Percentiles rank a stretch among this genome's conserved stretches.
These are phyloP conservation scores for Trapa incisa DNA, from an alignment of 345 rosid genomes.

Conservation along the genomic window DNA sequence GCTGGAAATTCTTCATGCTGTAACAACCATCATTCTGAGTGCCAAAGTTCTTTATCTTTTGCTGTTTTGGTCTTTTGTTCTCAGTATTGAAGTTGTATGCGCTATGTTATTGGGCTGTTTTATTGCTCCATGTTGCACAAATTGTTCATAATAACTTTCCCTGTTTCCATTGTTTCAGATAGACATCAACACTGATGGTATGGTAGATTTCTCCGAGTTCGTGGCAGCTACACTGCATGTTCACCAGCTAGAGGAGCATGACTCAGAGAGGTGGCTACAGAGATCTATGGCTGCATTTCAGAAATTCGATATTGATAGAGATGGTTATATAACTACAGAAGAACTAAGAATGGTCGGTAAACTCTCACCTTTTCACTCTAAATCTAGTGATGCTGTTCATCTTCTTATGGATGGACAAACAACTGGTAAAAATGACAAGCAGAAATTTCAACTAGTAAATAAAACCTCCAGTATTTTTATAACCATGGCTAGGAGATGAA, in stretches of 20 bases:
- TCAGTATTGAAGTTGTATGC: neutral
- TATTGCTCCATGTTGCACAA: neutral
- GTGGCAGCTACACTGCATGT: slow-evolving; percentile 92
- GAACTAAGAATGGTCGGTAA: slow-evolving; percentile 77
- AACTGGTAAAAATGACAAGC: neutral
- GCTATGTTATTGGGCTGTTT: neutral
- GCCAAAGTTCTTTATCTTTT: neutral
- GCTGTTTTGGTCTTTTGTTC: neutral
- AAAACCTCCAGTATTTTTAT: too few relatives aligned
- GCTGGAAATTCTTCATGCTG: slow-evolving; percentile 86
- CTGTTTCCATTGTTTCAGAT: slow-evolving; percentile 33
- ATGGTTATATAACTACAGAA: slow-evolving; percentile 89
- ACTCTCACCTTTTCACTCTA: slow-evolving; percentile 2
- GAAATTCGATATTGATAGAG: slow-evolving; percentile 82
- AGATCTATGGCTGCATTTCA: slow-evolving; percentile 82
- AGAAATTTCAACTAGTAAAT: too few relatives aligned
- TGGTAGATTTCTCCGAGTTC: slow-evolving; percentile 87
- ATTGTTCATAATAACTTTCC: neutral
- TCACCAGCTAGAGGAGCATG: slow-evolving; percentile 80
- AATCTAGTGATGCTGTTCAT: neutral
- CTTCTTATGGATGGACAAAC: neutral
- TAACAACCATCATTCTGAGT: slow-evolving; percentile 16
- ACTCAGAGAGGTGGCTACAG: slow-evolving; percentile 74
- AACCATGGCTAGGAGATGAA: too few relatives aligned
- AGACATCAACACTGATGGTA: slow-evolving; percentile 94